These are phyloP conservation scores for Bryopsis sp. DNA, from an alignment of 139 green algal species.

Conservation along the genomic window DNA sequence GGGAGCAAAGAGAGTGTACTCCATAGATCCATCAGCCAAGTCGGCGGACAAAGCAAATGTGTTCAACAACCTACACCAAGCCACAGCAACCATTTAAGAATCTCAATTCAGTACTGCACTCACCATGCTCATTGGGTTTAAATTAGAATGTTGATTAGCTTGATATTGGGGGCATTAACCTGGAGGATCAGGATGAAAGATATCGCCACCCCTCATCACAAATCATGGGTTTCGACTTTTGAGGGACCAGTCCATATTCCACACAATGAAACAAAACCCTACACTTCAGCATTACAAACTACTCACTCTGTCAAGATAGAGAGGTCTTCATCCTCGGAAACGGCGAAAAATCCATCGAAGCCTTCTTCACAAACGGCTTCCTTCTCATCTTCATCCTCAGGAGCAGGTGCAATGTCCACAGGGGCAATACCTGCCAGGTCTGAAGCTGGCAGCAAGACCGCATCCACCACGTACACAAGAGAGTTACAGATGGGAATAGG, in stretches of 20 bases:
- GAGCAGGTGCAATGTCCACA: too few species aligned
- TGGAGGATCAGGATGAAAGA: too few species aligned
- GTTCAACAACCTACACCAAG: not conserved
- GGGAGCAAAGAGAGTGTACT: constrained; percentile 5
- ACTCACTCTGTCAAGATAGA: not conserved
- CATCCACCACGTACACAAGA: constrained; percentile 6
- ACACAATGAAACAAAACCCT: not conserved
- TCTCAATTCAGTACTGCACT: too few species aligned
- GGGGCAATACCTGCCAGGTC: not conserved
- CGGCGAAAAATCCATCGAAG: constrained; percentile 12
- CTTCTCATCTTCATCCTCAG: not conserved
- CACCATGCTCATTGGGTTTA: too few species aligned
- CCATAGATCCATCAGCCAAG: not conserved
- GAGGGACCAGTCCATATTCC: too few species aligned
- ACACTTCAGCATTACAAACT: not conserved
- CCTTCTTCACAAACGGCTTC: not conserved
- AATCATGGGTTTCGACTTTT: too few species aligned
- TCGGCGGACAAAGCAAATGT: not conserved
- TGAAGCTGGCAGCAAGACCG: constrained; percentile 7
- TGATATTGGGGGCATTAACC: too few species aligned
- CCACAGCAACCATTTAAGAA: too few species aligned
- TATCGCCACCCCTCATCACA: too few species aligned
- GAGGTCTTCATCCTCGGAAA: not conserved
- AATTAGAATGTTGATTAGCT: too few species aligned
- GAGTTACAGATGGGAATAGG: constrained; percentile 5